Conservation (phyloP, 2,329 filamentous ascomycete species). For the Penicillium sp. region DNA sequence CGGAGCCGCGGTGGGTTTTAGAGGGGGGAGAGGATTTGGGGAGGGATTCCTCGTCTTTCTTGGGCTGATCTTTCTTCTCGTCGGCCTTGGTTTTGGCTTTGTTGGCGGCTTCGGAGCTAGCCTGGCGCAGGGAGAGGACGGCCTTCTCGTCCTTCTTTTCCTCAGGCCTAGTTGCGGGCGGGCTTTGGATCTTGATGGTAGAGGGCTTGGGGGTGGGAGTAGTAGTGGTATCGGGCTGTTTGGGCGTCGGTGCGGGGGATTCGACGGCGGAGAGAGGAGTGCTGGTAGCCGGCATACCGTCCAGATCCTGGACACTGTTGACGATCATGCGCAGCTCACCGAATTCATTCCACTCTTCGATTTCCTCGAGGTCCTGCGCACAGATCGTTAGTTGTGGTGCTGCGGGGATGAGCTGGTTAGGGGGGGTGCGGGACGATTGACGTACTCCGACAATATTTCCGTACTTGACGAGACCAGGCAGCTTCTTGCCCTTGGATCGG, state of each 20-base stretch:
- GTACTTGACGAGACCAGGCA: constrained; percentile 86
- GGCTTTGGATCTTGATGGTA: constrained; percentile 46
- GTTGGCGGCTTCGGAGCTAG: constrained; percentile 44
- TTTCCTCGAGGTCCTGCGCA: constrained; percentile 79
- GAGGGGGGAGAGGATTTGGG: neutral
- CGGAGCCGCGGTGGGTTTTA: constrained; percentile 32
- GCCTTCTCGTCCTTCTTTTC: constrained; percentile 41
- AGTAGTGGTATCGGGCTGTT: constrained; percentile 24
- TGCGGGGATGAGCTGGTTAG: neutral
- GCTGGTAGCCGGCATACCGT: constrained; percentile 36
- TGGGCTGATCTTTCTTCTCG: constrained; percentile 21
- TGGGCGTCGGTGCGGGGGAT: constrained; percentile 28
- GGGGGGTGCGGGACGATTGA: constrained; percentile 27
- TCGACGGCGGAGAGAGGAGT: constrained; percentile 26
- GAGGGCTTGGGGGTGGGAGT: constrained; percentile 32
- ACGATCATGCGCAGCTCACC: constrained; percentile 90
- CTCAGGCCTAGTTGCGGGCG: constrained; percentile 35
- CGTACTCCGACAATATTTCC: constrained; percentile 82
- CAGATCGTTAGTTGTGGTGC: neutral
- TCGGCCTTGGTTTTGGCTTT: constrained; percentile 37
- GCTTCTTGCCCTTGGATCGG: constrained; percentile 79
- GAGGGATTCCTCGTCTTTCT: constrained; percentile 12
- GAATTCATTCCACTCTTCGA: constrained; percentile 99
- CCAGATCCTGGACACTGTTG: constrained; percentile 44
- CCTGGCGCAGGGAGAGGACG: constrained; percentile 47